Evolutionary conservation across 345 rosid genomes (phyloP), one percentile per base, ranked within the genome.

Genomic region (Microcos paniculata): DNA sequence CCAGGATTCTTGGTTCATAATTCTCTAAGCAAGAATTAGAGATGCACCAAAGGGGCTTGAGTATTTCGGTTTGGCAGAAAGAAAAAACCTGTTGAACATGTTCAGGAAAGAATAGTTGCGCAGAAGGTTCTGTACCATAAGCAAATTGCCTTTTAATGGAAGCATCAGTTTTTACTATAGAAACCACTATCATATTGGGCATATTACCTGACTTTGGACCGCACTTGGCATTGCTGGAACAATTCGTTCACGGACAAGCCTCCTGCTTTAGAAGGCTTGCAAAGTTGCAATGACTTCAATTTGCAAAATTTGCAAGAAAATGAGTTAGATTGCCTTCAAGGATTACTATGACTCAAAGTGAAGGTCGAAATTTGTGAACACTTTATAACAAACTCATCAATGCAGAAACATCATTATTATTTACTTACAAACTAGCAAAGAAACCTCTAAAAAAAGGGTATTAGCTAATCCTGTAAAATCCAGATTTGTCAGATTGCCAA

Each of bases 171-270:
- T 56, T 18, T 43, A 53, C 26, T 35, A 26, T 23, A 55, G 15
- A 40, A 70, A 69, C 51, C 1, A 63, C 42, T 15, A 35, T 15
- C 12, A 8, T 24, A 24, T 1, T 66, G 52, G 40, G 57, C 72
- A 69, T 49, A 49, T 69, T 86, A 96, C 99, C 97, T 96, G 98
- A 83, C 98, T 96, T 81, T 96, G 99, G 64, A 96, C 99, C 0
- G 99, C 99, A 79, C 97, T 96, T 70, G 94, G 80, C 99, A 96
- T 96, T 0, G 99, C 99, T 3, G 99, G 99, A 78, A 98, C 99
- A 45, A 96, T 92, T 43, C 97, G 89, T 77, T 96, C 99, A 0
- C 99, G 90, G 8, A 96, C 98, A 74, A 96, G 98, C 79, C 99
- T 92, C 57, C 99, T 98, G 42, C 99, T n/a, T 96, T 24, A 96